Conservation (phyloP, 306 rosid species). For the Cyclanthera cordifolia region DNA sequence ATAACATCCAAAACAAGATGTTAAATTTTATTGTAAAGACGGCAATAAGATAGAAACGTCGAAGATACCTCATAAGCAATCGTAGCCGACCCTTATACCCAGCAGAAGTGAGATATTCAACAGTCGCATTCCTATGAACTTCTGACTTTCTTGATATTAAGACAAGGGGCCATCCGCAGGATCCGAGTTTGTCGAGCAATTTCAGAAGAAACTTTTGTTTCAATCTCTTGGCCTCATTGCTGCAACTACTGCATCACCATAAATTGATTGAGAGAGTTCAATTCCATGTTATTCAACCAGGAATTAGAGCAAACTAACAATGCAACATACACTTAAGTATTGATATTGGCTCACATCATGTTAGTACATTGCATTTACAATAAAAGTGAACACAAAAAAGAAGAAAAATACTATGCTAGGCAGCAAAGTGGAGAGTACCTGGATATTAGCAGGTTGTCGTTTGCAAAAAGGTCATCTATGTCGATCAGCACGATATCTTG, state of each 20-base stretch:
- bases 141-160: constrained; percentile 47
- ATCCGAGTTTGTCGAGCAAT: constrained; percentile 39
- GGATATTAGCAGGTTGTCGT: constrained; percentile 15
- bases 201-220: constrained; percentile 34
- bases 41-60: background rate
- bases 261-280: background rate
- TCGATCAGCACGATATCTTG: constrained; percentile 56
- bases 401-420: background rate
- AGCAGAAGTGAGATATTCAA: constrained; percentile 36
- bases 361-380: background rate
- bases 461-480: constrained; percentile 43
- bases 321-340: background rate
- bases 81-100: constrained; percentile 52
- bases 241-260: constrained; percentile 25
- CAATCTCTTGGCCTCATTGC: constrained; percentile 32
- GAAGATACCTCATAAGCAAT: constrained; percentile 63
- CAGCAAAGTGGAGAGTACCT: constrained; percentile 24
- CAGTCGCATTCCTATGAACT: constrained; percentile 31
- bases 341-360: background rate
- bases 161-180: constrained; percentile 60
- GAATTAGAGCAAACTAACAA: background rate
- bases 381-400: background rate
- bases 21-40: background rate
- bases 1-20: background rate
- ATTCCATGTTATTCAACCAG: background rate